Base-by-base conservation (phyloP, 495 filamentous ascomycete species). In the Podospora australis region DNA sequence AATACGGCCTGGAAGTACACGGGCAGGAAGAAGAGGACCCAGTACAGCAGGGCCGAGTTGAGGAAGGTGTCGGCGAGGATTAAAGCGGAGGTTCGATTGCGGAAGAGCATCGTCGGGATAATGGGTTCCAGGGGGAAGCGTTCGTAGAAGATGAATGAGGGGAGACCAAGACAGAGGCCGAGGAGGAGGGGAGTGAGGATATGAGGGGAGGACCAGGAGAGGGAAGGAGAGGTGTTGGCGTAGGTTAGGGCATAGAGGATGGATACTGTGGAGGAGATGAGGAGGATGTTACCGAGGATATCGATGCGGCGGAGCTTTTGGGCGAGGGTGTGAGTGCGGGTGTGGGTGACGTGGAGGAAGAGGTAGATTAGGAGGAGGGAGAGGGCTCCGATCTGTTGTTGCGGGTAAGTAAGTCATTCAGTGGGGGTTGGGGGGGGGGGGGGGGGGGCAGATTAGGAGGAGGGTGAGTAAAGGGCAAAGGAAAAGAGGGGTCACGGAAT, bases 1-100 rank as follows among this genome's bases (percentile, higher is more conserved):
- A 60, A 60, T 3, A 74, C 66, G 5, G 57, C 60, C 38, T 75
- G 70, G 57, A 77, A 76, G 51, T 74, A 78, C 6, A 78, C 54
- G 1, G 74, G 69, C 0, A 77, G 36, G 54, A 75, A 75, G 53
- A 66, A 74, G 17, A 63, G 47, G n/a, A 58, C 44, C 68, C 67
- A 73, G 35, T 60, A 56, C 6, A 47, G 41, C n/a, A 57, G 22
- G 17, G 54, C 16, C 2, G 51, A 46, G 42, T 58, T 43, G 16
- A 66, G 32, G 38, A 65, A 65, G 0, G 57, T 62, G 34, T 39
- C 16, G 28, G 44, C 39, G 35, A 58, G 56, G 16, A 50, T 29
- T 48, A 52, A 52, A 32, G 44, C 43, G 2, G 61, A 53, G 6
- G 63, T 66, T 11, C 65, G 63, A 28, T 65, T 59, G n/a, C 14